phyloP scores from a whole-genome alignment of 129 eudicot species.

The Glebionis coronaria region DNA sequence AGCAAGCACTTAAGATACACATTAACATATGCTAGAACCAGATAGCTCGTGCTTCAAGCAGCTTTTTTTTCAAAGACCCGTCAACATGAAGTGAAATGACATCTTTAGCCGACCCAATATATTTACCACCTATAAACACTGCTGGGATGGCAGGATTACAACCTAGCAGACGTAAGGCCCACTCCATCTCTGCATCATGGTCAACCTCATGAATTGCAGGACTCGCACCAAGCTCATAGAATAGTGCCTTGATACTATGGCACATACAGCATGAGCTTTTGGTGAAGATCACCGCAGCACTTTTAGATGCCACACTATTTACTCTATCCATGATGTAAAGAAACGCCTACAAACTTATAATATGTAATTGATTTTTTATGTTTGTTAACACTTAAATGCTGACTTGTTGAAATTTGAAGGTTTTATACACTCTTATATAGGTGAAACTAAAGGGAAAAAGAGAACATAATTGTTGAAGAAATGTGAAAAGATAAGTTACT shows the following conservation, averaged over 20 bases:
- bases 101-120: conserved; percentile 72
- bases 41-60: conserved; percentile 68
- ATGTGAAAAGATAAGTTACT: conserved; percentile 34
- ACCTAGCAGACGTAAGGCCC: conserved; percentile 65
- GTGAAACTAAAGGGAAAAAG: conserved; percentile 9
- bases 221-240: conserved; percentile 91
- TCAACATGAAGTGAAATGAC: conserved; percentile 77
- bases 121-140: conserved; percentile 77
- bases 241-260: conserved; percentile 84
- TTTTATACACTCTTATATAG: conserved; percentile 35
- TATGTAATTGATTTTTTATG: neutral
- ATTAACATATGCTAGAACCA: conserved; percentile 43
- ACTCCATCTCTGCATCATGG: conserved; percentile 68
- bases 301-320: conserved; percentile 68
- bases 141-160: conserved; percentile 78
- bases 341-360: neutral
- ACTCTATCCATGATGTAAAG: conserved; percentile 37
- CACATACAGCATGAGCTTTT: conserved; percentile 95
- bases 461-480: conserved; percentile 14
- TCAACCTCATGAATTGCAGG: conserved; percentile 92
- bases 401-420: conserved; percentile 27
- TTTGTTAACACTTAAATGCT: conserved; percentile 20
- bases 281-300: conserved; percentile 97
- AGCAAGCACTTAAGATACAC: conserved; percentile 10
- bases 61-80: conserved; percentile 61